Evolutionary conservation across 768 basidiomycete genomes (phyloP).

Genomic region (Gloeophyllum trabeum): DNA sequence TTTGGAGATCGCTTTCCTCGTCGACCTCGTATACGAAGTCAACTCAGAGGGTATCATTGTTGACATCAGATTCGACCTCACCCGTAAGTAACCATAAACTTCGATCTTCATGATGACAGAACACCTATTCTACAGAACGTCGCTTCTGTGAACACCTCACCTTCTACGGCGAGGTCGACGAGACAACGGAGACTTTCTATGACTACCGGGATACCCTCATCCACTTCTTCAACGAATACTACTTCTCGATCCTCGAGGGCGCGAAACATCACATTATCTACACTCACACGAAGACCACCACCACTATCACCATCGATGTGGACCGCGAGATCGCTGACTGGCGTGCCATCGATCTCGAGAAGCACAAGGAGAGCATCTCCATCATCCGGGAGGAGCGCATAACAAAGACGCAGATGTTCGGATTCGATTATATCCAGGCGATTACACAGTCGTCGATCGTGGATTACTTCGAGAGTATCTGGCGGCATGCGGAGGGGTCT

Average conservation of each 20-base stretch:
- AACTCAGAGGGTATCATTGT: slow-evolving; percentile 5
- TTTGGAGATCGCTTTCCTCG: slow-evolving; percentile 10
- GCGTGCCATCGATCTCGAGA: not conserved
- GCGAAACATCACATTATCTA: slow-evolving; percentile 3
- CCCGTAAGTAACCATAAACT: slow-evolving; percentile 4
- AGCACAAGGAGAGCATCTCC: not conserved
- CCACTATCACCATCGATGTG: not conserved
- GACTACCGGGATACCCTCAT: slow-evolving; percentile 2
- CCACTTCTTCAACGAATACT: slow-evolving; percentile 5
- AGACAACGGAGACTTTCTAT: not conserved
- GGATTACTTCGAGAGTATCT: slow-evolving; percentile 3
- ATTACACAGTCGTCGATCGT: slow-evolving; percentile 9
- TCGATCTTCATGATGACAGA: not conserved
- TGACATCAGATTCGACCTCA: slow-evolving; percentile 7
- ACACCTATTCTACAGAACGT: not conserved
- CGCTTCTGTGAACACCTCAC: slow-evolving; percentile 6
- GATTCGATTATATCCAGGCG: slow-evolving; percentile 7
- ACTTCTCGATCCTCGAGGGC: slow-evolving; percentile 6
- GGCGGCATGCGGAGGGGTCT: slow-evolving; percentile 2
- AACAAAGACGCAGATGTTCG: not conserved
- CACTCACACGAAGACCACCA: slow-evolving; percentile 1
- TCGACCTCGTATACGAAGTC: slow-evolving; percentile 7
- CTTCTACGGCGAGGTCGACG: slow-evolving; percentile 2
- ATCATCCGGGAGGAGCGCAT: not conserved
- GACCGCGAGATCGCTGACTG: not conserved